phyloP scores from a whole-genome alignment of 495 filamentous ascomycete genomes.

The Trichoderma reesei region DNA sequence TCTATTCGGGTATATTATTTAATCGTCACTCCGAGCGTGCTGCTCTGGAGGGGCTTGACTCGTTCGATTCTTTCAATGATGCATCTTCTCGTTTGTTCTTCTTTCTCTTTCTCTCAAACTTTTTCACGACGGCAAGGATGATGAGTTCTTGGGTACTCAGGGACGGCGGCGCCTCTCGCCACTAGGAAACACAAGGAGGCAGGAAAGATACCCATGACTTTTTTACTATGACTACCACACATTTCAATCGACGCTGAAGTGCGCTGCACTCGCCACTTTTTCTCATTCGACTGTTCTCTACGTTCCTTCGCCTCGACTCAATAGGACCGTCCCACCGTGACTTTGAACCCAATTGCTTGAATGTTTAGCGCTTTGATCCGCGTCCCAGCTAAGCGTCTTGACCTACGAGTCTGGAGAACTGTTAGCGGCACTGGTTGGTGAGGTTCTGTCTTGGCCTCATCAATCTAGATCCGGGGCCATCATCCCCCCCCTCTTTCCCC shows the following conservation, averaged over 20 bases:
- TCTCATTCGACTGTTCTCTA: not conserved
- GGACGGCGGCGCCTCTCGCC: not conserved
- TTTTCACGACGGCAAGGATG: constrained; percentile 2
- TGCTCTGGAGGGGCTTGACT: not conserved
- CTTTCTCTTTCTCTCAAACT: not conserved
- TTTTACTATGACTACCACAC: not conserved
- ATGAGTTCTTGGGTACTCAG: not conserved
- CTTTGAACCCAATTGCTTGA: not conserved
- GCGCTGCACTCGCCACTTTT: not conserved
- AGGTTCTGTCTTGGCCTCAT: too few species aligned
- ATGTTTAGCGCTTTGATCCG: too few species aligned
- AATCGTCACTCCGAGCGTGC: not conserved
- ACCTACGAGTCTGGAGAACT: too few species aligned
- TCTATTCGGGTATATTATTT: constrained; percentile 1
- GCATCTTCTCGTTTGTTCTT: not conserved
- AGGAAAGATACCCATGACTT: not conserved
- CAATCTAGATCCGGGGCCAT: too few species aligned
- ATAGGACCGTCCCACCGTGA: not conserved
- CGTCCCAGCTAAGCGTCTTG: too few species aligned
- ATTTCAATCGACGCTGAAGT: not conserved
- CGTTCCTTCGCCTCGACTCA: not conserved
- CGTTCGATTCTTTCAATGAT: not conserved
- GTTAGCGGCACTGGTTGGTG: too few species aligned
- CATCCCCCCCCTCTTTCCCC: too few species aligned
- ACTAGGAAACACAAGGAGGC: not conserved